phyloP scores from a whole-genome alignment of 2,329 filamentous ascomycete species.

The Aspergillus vadensis region DNA sequence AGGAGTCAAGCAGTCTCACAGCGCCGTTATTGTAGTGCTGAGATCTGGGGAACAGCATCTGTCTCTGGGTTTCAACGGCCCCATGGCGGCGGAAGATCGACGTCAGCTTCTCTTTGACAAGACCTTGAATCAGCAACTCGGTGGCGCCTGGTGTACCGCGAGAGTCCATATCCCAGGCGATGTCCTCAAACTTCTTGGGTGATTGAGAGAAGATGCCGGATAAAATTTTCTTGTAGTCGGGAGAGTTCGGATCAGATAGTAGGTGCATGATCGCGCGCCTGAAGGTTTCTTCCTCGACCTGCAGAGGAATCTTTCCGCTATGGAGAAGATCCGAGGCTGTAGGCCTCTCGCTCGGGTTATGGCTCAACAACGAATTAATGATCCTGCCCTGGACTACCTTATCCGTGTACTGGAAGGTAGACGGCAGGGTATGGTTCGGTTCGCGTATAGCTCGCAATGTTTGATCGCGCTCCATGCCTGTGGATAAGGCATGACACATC shows the following conservation, averaged over 20 bases:
- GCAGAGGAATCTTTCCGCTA: slow-evolving; percentile 82
- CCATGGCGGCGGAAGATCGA: slow-evolving; percentile 87
- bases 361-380: slow-evolving; percentile 75
- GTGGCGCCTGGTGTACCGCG: slow-evolving; percentile 54
- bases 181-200: slow-evolving; percentile 77
- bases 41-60: slow-evolving; percentile 78
- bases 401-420: slow-evolving; percentile 70
- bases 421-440: slow-evolving; percentile 68
- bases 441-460: slow-evolving; percentile 71
- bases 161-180: slow-evolving; percentile 71
- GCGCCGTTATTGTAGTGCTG: slow-evolving; percentile 73
- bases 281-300: slow-evolving; percentile 91
- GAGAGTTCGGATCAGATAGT: slow-evolving; percentile 73
- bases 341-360: slow-evolving; percentile 79
- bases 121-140: slow-evolving; percentile 65
- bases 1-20: slow-evolving; percentile 77
- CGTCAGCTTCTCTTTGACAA: slow-evolving; percentile 73
- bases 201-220: slow-evolving; percentile 78
- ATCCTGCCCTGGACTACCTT: slow-evolving; percentile 72
- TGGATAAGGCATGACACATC: slow-evolving; percentile 73
- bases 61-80: slow-evolving; percentile 76
- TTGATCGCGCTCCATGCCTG: slow-evolving; percentile 64
- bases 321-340: slow-evolving; percentile 79
- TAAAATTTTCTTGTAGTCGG: slow-evolving; percentile 87
- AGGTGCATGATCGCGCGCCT: slow-evolving; percentile 78